Evolutionary conservation across 75 land plant species (phyloP), one percentile per base, ranked within the genome.

Genomic region (Sequoiadendron giganteum): DNA sequence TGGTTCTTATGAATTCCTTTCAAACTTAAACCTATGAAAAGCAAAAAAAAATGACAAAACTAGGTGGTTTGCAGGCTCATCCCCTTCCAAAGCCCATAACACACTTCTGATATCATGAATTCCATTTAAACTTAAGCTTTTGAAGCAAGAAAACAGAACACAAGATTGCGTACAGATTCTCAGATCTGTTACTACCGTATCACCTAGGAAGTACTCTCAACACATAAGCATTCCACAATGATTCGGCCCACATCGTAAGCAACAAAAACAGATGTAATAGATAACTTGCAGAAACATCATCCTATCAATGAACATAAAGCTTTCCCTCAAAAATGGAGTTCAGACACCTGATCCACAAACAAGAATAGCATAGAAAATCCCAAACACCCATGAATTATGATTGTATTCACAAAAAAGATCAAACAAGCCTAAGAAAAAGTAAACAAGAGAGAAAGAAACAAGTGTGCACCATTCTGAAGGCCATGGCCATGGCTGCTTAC

Each of bases 391-490:
- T 18, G 3, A 55, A 55, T 55, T 18, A 55, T 55, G 58, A 55
- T 55, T 18, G 1, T 55, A 15, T 55, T 55, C 58, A 55, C 19
- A 55, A 55, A 78, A 6, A 78, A 18, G 9, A 45, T n/a, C n/a
- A 8, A 75, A n/a, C 34, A 25, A 32, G 5, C 81, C 5, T 34
- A 32, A 78, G 39, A 32, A 21, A 38, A 78, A 25, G 16, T 2
- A 34, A 78, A 78, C 34, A 32, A 32, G 16, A 38, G 39, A 34
- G 16, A 14, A 38, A 78, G 78, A 75, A n/a, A 34, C 1, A 14
- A 34, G 25, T 32, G 34, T 73, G 34, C 56, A 87, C 88, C 88
- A 87, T 87, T 75, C 43, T 87, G 84, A 87, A 87, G 39, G 88
- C 88, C 88, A 87, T 87, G 1, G 84, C 88, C 88, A 87, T 87